phyloP scores from a whole-genome alignment of 805 yeast genomes.

The Pichia sporocuriosa region DNA sequence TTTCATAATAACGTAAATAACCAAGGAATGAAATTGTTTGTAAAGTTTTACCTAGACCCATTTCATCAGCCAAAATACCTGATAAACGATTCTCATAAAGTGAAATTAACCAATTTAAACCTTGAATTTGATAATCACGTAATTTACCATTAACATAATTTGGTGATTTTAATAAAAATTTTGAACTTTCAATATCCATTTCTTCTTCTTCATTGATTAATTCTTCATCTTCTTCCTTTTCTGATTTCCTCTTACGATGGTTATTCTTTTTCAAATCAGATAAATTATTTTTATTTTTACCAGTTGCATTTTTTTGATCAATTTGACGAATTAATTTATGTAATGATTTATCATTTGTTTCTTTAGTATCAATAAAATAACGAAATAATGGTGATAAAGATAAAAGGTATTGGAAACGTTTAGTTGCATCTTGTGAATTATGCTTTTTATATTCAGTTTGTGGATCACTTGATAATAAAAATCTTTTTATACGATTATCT shows the following conservation, averaged over 20 bases:
- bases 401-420: slow-evolving; percentile 71
- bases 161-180: no score
- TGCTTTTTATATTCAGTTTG: slow-evolving; percentile 48
- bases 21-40: slow-evolving; percentile 93
- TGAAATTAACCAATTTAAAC: slow-evolving; percentile 89
- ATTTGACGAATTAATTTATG: slow-evolving; percentile 51
- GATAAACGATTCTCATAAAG: slow-evolving; percentile 81
- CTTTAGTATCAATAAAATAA: slow-evolving; percentile 76
- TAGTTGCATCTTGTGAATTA: slow-evolving; percentile 54
- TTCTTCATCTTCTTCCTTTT: slow-evolving; percentile 94
- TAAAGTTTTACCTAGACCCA: slow-evolving; percentile 95
- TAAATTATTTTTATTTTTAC: slow-evolving; percentile 22
- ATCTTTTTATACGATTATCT: slow-evolving; percentile 41
- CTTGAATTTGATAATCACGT: slow-evolving; percentile 91
- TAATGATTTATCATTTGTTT: slow-evolving; percentile 70
- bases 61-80: slow-evolving; percentile 95
- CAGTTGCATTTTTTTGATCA: slow-evolving; percentile 42
- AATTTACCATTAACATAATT: slow-evolving; percentile 66
- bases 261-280: slow-evolving; percentile 2
- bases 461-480: slow-evolving; percentile 46
- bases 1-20: slow-evolving; percentile 68
- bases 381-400: slow-evolving; percentile 82
- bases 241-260: slow-evolving; percentile 73
- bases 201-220: slow-evolving; percentile 73
- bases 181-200: slow-evolving; percentile 69